phyloP scores from a whole-genome alignment of 441 rosid genomes.

The Populus hybrid region DNA sequence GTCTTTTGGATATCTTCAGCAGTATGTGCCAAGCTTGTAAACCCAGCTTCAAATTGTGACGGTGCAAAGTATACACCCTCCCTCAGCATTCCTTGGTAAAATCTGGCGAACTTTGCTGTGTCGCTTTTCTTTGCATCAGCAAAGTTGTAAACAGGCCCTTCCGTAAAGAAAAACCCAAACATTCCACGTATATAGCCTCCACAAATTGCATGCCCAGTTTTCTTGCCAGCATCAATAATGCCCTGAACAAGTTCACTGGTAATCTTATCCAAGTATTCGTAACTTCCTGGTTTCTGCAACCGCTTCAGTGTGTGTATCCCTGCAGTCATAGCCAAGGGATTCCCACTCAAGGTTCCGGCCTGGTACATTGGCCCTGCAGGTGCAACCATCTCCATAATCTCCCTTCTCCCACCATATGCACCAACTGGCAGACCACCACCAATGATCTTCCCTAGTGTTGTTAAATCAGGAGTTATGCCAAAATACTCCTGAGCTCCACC shows the following conservation, averaged over 20 bases:
- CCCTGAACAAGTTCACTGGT: slow-evolving; percentile 63
- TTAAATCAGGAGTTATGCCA: slow-evolving; percentile 72
- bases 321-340: slow-evolving; percentile 90
- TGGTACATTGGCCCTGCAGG: slow-evolving; percentile 98
- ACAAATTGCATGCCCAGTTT: slow-evolving; percentile 76
- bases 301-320: slow-evolving; percentile 82
- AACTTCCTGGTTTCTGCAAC: slow-evolving; percentile 68
- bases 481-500: slow-evolving; percentile 95
- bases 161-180: slow-evolving; percentile 94
- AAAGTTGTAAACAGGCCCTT: slow-evolving; percentile 80
- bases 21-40: slow-evolving; percentile 87
- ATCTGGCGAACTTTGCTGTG: slow-evolving; percentile 62
- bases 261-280: slow-evolving; percentile 74
- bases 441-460: slow-evolving; percentile 86
- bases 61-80: slow-evolving; percentile 94
- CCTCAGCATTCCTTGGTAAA: slow-evolving; percentile 74
- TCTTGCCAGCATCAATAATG: slow-evolving; percentile 76
- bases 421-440: slow-evolving; percentile 98
- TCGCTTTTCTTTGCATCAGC: slow-evolving; percentile 81
- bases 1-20: slow-evolving; percentile 67
- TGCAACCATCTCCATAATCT: slow-evolving; percentile 94
- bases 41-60: slow-evolving; percentile 90
- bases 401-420: slow-evolving; percentile 93
- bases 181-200: slow-evolving; percentile 79
- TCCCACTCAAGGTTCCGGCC: slow-evolving; percentile 95